Conservation (phyloP, 805 yeast genomes). For the Lipomyces chichibuensis region DNA sequence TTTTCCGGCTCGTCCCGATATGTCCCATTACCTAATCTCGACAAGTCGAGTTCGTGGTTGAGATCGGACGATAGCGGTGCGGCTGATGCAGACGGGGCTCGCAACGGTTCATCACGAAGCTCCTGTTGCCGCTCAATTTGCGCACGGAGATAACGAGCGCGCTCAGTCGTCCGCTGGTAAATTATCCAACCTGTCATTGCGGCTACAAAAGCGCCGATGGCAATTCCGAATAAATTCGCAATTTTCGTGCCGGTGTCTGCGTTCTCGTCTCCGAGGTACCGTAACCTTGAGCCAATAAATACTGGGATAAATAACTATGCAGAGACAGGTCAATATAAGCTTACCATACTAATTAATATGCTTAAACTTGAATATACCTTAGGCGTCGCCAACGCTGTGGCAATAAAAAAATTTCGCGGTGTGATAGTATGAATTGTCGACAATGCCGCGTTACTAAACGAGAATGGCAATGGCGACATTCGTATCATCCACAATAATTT, state of each 20-base stretch:
- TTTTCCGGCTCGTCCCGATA: constrained; percentile 1
- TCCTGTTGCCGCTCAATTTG: constrained; percentile 17
- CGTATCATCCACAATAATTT: constrained; percentile 71
- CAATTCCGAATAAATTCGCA: constrained; percentile 27
- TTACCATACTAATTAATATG: too few relatives aligned
- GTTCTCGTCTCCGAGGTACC: constrained; percentile 29
- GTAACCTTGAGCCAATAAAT: constrained; percentile 35
- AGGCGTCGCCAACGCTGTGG: constrained; percentile 78
- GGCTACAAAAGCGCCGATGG: constrained; percentile 23
- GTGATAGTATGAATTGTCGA: constrained; percentile 82
- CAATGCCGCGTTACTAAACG: constrained; percentile 87
- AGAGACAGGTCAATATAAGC: not conserved
- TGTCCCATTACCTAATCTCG: not conserved
- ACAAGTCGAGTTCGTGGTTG: not conserved
- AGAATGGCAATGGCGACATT: constrained; percentile 90
- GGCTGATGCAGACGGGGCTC: not conserved
- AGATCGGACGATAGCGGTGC: not conserved
- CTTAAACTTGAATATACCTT: constrained; percentile 41
- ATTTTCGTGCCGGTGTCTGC: constrained; percentile 21
- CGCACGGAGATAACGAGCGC: constrained; percentile 19
- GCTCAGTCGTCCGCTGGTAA: constrained; percentile 29
- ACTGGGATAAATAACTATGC: constrained; percentile 28
- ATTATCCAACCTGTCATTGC: constrained; percentile 32
- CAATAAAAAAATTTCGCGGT: constrained; percentile 62
- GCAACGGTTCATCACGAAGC: constrained; percentile 18